Conservation (phyloP, 495 filamentous ascomycete genomes). For the Tuber borchii region DNA sequence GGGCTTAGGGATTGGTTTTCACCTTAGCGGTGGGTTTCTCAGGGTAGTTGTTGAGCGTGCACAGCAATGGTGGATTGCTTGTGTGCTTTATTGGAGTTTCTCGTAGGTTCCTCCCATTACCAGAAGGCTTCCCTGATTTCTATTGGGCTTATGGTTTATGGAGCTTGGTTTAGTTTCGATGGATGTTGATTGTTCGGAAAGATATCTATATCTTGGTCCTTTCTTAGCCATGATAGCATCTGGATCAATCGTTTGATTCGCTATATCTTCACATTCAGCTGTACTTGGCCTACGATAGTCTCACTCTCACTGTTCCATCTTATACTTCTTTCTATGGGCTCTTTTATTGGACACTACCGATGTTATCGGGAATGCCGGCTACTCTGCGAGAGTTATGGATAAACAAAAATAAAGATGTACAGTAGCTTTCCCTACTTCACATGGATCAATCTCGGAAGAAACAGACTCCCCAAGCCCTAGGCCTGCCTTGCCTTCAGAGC, state of each 20-base stretch:
- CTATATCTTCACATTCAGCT: background rate
- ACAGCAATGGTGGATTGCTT: background rate
- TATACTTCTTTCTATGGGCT: background rate
- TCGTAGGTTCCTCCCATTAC: background rate
- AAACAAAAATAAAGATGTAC: background rate
- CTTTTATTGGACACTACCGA: background rate
- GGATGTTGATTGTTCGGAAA: background rate
- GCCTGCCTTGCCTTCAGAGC: background rate
- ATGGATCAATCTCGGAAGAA: background rate
- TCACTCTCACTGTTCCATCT: background rate
- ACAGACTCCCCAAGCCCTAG: background rate
- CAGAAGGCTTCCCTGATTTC: background rate
- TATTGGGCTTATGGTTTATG: background rate
- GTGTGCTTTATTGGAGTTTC: background rate
- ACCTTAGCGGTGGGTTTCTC: background rate
- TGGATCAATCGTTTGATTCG: background rate
- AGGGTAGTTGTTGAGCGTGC: background rate
- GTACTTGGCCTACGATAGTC: background rate
- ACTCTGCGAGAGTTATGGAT: no score
- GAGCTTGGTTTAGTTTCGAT: background rate
- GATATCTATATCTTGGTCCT: background rate
- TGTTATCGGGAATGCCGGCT: background rate
- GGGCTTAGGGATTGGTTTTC: background rate
- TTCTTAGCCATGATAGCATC: background rate
- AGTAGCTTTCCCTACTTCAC: background rate